Base-by-base conservation (phyloP, 306 rosid genomes). In the Coriaria nepalensis region DNA sequence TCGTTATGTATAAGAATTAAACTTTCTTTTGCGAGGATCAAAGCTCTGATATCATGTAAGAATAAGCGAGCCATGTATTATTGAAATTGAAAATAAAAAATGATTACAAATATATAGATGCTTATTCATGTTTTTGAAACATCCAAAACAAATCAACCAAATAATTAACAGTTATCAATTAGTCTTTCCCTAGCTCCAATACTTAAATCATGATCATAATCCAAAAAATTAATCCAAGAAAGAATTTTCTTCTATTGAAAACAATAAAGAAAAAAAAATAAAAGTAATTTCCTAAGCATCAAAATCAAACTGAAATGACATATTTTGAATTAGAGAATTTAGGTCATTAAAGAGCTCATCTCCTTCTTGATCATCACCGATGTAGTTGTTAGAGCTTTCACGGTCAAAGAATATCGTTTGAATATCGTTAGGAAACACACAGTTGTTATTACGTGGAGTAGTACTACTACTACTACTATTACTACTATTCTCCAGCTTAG, bases 311-410 rank as follows among this genome's bases (percentile, higher is more conserved):
- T 64, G 70, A 40, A 64, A 72, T n/a, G n/a, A n/a, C 55, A 43
- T 54, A 13, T 62, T 52, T 6, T 65, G 57, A 35, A 67, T 51
- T 45, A 67, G 50, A 5, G 73, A 63, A 13, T 67, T 67, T 42
- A 67, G 65, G 32, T 67, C 73, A 45, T 33, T 45, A 29, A 72
- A 72, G 9, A 72, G 63, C 5, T 43, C 59, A 8, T 72, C 78
- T 1, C 57, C 64, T 40, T 40, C 78, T 9, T 72, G 57, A 20
- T 20, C 70, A 37, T 61, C 53, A 52, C 64, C 44, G 9, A 49
- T 54, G 10, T 70, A 53, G 4, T 49, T 61, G 9, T 53, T 54
- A 11, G 70, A 53, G 4, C 44, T 61, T 33, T 67, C 70, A 9
- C 66, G 62, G 34, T 55, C 70, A 7, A 67, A 67, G 47, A 59